Conservation (phyloP, 805 yeast species). For the Monosporozyma yasuniensis region DNA sequence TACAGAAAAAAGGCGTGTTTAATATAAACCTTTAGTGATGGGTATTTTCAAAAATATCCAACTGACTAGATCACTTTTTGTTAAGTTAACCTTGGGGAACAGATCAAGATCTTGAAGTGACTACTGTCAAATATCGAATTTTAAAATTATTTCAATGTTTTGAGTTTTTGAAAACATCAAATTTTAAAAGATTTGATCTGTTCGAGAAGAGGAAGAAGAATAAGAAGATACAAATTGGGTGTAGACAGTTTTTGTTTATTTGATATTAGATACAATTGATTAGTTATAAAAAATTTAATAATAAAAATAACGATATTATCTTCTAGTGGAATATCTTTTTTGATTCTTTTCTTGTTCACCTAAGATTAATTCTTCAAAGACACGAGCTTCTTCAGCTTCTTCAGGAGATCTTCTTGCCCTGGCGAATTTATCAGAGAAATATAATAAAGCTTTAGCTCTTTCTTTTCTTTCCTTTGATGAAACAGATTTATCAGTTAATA, state of each 20-base stretch:
- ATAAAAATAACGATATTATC: background rate
- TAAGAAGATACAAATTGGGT: no score
- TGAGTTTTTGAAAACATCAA: no score
- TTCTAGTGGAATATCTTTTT: conserved; percentile 5
- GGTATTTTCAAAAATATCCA: no score
- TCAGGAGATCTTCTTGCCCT: conserved; percentile 65
- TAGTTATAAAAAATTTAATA: background rate
- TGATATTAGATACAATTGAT: background rate
- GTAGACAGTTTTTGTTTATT: no score
- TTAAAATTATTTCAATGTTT: no score
- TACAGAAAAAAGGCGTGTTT: no score
- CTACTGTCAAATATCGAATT: no score
- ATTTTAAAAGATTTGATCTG: background rate
- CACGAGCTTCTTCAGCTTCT: conserved; percentile 85
- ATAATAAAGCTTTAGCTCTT: conserved; percentile 71
- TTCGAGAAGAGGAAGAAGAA: no score
- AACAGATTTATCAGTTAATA: conserved; percentile 61
- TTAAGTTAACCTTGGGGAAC: no score
- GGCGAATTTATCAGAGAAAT: conserved; percentile 62
- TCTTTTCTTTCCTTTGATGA: conserved; percentile 50
- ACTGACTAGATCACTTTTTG: no score
- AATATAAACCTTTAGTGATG: no score
- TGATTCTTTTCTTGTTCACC: conserved; percentile 57
- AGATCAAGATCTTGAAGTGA: no score
- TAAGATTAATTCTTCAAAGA: conserved; percentile 87